These are phyloP conservation scores for Prunus mira DNA, from an alignment of 306 rosid genomes.

Conservation along the genomic window DNA sequence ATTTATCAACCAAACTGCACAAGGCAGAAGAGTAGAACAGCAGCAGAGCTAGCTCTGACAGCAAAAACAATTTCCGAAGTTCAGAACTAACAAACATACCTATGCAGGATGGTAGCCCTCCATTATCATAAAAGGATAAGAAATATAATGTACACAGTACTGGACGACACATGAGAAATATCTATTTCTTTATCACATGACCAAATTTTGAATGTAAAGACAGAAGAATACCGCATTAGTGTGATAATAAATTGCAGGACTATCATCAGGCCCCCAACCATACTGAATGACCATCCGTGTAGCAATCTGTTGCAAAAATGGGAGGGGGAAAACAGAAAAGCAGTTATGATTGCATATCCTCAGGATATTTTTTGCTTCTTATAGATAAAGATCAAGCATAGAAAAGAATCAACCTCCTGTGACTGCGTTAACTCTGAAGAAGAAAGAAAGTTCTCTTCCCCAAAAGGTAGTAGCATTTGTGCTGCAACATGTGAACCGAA, in stretches of 20 bases:
- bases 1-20: too few species aligned
- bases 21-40: too few species aligned
- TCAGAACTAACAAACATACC: too few species aligned
- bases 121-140: not conserved
- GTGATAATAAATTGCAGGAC: slow-evolving; percentile 85
- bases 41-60: too few species aligned
- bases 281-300: slow-evolving; percentile 94
- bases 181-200: not conserved
- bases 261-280: slow-evolving; percentile 99
- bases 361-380: slow-evolving; percentile 5
- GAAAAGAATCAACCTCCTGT: slow-evolving; percentile 69
- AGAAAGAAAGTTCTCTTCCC: slow-evolving; percentile 88
- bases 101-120: not conserved
- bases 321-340: not conserved
- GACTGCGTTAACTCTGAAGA: slow-evolving; percentile 78
- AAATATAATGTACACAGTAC: not conserved
- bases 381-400: slow-evolving; percentile 19
- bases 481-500: slow-evolving; percentile 90
- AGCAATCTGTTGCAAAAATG: slow-evolving; percentile 66
- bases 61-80: too few species aligned
- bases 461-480: slow-evolving; percentile 91
- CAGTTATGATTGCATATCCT: slow-evolving; percentile 1
- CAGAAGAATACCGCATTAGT: slow-evolving; percentile 70
- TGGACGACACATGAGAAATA: not conserved
- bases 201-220: slow-evolving; percentile 24